These are phyloP conservation scores for Luffa acutangula DNA, from an alignment of 306 rosid species.

Conservation along the genomic window DNA sequence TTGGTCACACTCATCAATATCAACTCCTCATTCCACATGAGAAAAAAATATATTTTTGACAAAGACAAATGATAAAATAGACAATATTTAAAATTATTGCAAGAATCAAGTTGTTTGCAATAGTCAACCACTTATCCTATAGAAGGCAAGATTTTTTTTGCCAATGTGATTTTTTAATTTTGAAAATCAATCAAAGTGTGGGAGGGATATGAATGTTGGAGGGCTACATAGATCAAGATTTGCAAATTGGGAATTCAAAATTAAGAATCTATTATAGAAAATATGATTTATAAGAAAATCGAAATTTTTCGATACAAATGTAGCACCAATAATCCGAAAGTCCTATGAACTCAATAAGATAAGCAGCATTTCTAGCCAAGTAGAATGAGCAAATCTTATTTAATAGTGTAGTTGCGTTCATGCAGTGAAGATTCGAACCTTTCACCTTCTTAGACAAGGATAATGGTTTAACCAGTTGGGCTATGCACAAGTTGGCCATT, in stretches of 20 bases:
- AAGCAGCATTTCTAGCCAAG: too few relatives aligned
- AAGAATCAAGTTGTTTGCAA: background rate
- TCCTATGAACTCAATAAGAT: too few relatives aligned
- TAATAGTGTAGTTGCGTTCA: too few relatives aligned
- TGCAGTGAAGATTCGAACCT: too few relatives aligned
- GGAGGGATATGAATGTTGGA: background rate
- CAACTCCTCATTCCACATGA: background rate
- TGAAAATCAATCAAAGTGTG: background rate
- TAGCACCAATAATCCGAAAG: background rate
- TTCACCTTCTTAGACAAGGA: too few relatives aligned
- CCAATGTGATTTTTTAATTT: background rate
- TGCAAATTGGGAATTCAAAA: too few relatives aligned
- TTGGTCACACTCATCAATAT: background rate
- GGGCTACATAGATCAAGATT: background rate
- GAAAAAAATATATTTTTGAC: background rate
- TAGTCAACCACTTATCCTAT: background rate
- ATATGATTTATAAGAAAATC: background rate
- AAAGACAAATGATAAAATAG: background rate
- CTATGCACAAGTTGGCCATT: too few relatives aligned
- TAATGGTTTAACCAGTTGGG: too few relatives aligned
- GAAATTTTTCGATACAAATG: background rate
- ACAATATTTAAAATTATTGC: background rate
- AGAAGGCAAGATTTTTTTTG: background rate
- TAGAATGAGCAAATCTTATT: too few relatives aligned
- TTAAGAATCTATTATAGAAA: background rate